Evolutionary conservation across 2,329 filamentous ascomycete species (phyloP), one percentile per base, ranked within the genome.

Genomic region (Aaosphaeria pasadenensis): DNA sequence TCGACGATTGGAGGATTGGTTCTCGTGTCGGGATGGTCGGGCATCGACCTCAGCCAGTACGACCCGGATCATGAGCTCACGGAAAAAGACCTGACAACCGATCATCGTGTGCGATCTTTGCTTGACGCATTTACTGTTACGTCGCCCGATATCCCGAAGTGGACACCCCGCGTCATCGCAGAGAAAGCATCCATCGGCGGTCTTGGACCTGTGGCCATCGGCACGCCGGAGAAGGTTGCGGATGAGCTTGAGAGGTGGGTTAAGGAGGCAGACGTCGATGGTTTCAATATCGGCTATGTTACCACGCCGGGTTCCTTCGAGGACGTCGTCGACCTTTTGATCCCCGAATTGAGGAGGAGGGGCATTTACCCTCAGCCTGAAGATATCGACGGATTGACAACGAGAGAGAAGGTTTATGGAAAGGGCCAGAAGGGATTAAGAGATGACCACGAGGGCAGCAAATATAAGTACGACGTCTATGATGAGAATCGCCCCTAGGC

Each of bases 391-490:
- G 54, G 48, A 4, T 49, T 57, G 47, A 66, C 61, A 7, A 57
- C 59, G 0, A 69, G 82, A 13, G 84, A 87, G 66, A 85, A 80
- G 66, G 70, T 86, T 0, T 86, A 85, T 62, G 82, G 83, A 0
- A 73, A 72, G 51, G 84, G 83, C 0, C 83, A 86, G 62, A 74
- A 66, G 5, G 71, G 74, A 11, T 59, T 87, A 49, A 72, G 82
- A 35, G 71, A 71, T 52, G 84, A 87, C 63, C 84, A 87, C 63
- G 59, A 72, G 0, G 84, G 83, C 1, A 80, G 76, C 43, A 64
- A 57, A 52, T 87, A 85, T 60, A 84, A 82, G 67, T 87, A 86
- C 54, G 74, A 80, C 55, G 77, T 83, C 1, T 86, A 85, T 55
- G 65, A 77, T 47, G 81, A 85, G 55, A 78, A 83, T 30, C 46